Evolutionary conservation across 1,284 basidiomycete species (phyloP), one percentile per base, ranked within the genome.

Genomic region (Apiotrichum brassicae): DNA sequence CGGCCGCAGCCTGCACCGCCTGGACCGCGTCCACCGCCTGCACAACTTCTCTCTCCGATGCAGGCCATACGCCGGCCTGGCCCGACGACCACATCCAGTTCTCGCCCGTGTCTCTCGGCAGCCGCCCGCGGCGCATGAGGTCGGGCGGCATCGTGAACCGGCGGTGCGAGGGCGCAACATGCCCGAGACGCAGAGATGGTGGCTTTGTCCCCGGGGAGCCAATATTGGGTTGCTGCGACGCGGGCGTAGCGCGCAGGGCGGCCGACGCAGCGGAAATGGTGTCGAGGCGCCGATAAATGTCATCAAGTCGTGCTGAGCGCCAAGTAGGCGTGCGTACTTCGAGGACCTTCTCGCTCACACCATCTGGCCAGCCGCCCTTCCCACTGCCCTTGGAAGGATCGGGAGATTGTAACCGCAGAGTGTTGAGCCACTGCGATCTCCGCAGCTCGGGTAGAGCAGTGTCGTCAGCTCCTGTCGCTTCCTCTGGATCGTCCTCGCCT

Each of bases 261-360:
- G 59, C 55, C 24, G 59, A 53, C 19, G 49, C 48, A 4, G 56
- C 46, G 0, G 60, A 49, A n/a, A 64, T 59, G 6, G 44, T 38
- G 49, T 71, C 70, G 8, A 71, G 56, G 4, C 58, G 56, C 13
- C 45, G 50, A 40, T 70, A 69, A 5, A 68, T 54, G 3, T 60
- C 58, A 45, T 66, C 65, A 18, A 71, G 58, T 53, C 66, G 49
- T 1, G 54, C 49, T 16, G 62, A 64, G 14, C 72, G 56, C 72
- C 72, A 74, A 13, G 61, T 57, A 20, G 71, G 70, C 9, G 64
- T 68, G 35, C 71, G 59, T 9, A 95, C 91, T 34, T 92, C 88
- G 60, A 89, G 62, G 0, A 87, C 86, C 30, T 82, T 84, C 48
- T 80, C 80, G 49, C 77, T 75, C 72, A 80, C 57, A 74, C 76